Evolutionary conservation across 306 rosid genomes (phyloP), one percentile per base, ranked within the genome.

Genomic region (Castanea mollissima): DNA sequence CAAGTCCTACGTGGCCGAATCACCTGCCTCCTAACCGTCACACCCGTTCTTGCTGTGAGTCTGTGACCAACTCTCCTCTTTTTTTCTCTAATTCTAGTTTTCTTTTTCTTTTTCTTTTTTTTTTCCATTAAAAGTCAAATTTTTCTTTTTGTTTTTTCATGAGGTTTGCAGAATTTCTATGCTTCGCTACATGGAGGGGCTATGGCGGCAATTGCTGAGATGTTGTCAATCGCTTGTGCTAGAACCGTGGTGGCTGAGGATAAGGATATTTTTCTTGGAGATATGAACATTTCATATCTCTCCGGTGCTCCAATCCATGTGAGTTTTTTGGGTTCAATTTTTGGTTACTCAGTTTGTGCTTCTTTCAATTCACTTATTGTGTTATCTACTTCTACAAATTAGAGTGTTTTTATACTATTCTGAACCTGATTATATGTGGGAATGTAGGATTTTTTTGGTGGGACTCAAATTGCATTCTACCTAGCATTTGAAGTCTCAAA

Each of bases 191-290:
- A 86, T 65, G 91, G 91, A 77, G 91, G 89, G 74, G 85, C 82
- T 63, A 11, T 83, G 31, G 88, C 89, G n/a, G 74, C 91, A 5
- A 76, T 82, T 73, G 91, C 91, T 25, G 91, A 86, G 80, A 74
- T 73, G 18, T 58, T 81, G 56, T 77, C 89, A 18, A 25, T 76
- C 38, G 91, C 86, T 79, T 86, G 88, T 74, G 89, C 89, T 7
- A 83, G 82, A 79, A 88, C 91, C 1, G 80, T 88, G 1, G 78
- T 83, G 76, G 80, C 71, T 2, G 76, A 76, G 69, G 83, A 83
- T 76, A 86, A 70, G 74, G 86, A 81, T 34, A 21, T 86, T 34
- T 85, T 84, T 77, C 83, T 88, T 9, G 91, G 89, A 62, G 91
- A 88, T 55, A 81, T 79, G 23, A 79, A 88, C 83, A 55, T 86